These are phyloP conservation scores for Cercophora newfieldiana DNA, from an alignment of 495 filamentous ascomycete species.

Conservation along the genomic window DNA sequence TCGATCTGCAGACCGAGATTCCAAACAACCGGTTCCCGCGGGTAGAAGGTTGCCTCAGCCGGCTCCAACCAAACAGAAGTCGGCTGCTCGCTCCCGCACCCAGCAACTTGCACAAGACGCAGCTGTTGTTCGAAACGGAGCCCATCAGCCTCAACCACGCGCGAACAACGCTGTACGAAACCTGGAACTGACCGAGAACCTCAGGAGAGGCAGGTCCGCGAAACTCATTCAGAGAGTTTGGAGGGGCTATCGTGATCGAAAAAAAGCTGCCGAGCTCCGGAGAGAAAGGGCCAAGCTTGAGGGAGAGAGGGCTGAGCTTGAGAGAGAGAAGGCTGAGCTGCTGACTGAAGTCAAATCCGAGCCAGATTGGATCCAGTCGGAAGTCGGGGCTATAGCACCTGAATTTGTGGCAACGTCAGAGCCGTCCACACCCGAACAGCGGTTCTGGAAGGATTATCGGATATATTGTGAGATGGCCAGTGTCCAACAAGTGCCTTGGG, in stretches of 20 bases:
- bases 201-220: background rate
- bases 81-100: background rate
- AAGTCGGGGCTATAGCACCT: background rate
- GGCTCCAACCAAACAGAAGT: background rate
- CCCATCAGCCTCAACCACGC: background rate
- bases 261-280: background rate
- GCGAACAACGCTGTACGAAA: background rate
- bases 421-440: background rate
- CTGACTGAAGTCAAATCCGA: background rate
- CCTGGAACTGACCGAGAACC: background rate
- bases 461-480: slow-evolving; percentile 18
- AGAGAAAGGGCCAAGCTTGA: background rate
- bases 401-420: background rate
- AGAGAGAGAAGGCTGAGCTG: background rate
- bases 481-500: slow-evolving; percentile 19
- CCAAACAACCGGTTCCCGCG: background rate
- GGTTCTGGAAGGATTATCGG: slow-evolving; percentile 34
- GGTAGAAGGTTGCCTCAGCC: background rate
- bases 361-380: background rate
- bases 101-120: background rate
- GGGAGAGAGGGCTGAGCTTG: background rate
- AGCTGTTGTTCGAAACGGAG: background rate
- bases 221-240: background rate
- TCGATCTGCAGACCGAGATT: background rate
- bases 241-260: background rate